Base-by-base conservation (phyloP, 495 filamentous ascomycete species). In the Aspergillus ellipticus region DNA sequence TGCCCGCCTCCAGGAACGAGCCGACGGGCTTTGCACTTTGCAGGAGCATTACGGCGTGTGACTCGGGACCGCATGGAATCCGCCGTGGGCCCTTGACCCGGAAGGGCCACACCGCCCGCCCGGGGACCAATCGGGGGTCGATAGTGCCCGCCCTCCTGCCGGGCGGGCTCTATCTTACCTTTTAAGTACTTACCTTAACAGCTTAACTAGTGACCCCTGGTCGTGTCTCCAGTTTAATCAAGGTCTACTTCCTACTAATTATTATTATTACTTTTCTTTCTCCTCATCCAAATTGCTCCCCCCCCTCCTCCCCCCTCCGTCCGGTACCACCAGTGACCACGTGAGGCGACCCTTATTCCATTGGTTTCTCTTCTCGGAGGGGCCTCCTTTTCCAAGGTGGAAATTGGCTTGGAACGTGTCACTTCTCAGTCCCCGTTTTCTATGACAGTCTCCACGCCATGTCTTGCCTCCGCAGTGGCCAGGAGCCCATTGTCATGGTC, bases 401-500 rank as follows among this genome's bases (percentile, higher is more conserved):
- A 55, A 53, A 33, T 49, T 43, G 46, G 35, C 52, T 53, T 63
- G 20, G 57, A 54, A 59, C 54, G 15, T 55, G 46, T 54, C 51
- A 48, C 74, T 78, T 63, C 51, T 35, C 42, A 19, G 41, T 22
- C 35, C n/a, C 13, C 49, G 29, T 26, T 42, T 28, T 49, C 21
- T 59, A 42, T 50, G 41, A 51, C 24, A 22, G 49, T 54, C 37
- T 48, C 56, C 56, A 45, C 65, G 58, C 54, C 46, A 76, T 76
- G 72, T 60, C 74, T 65, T 19, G 52, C 59, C 13, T 54, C 49
- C 54, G 45, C 58, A 59, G 64, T 59, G 68, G 65, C 51, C 72
- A 69, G 69, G 71, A 67, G 61, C 79, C 79, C 31, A 75, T 97
- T 70, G 89, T 97, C 50, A 85, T 87, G 71, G 88, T 98, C 57